Base-by-base conservation (phyloP, 2,329 filamentous ascomycete genomes). In the Ascochyta clinopodiicola region DNA sequence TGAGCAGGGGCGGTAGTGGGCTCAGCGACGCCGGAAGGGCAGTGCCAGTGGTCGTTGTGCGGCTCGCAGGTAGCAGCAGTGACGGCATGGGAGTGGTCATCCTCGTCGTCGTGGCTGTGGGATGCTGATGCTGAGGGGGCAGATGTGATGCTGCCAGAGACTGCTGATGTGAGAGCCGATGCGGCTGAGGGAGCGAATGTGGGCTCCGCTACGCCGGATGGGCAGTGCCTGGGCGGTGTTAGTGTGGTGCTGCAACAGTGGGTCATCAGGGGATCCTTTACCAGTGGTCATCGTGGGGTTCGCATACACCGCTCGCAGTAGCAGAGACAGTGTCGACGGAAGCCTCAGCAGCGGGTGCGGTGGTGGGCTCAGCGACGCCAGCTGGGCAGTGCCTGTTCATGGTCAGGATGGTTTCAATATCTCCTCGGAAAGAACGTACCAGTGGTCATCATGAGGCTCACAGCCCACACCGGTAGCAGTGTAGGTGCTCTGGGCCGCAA, bases 41-140 rank as follows among this genome's bases (percentile, higher is more conserved):
- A 69, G 55, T 68, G 61, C 66, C 66, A 70, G 55, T 71, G 67
- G 44, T 69, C 64, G 29, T 49, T 54, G 38, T 63, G 69, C 29
- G 67, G 65, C 44, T 66, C 64, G 49, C 69, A 71, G 2, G 65
- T 69, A 36, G 63, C 51, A 6, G 66, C 68, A 1, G 68, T 69
- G n/a, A 51, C 65, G 15, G 60, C 59, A 21, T 68, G 61, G 22
- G 63, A 59, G 40, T 69, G 62, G 15, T 70, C 55, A 25, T 68
- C 54, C 2, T 68, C 57, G 17, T 67, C 59, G 17, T 65, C 48
- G 25, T 63, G 48, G 47, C 50, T 40, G 48, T 61, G 56, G 15
- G 63, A 57, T 6, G 53, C 55, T 9, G 58, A 44, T 32, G 58
- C 46, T n/a, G 55, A 48, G 10, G 52, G 51, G 0, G 44, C 59